Evolutionary conservation across 2,329 filamentous ascomycete species (phyloP).

Genomic region (Calycina herbarum): DNA sequence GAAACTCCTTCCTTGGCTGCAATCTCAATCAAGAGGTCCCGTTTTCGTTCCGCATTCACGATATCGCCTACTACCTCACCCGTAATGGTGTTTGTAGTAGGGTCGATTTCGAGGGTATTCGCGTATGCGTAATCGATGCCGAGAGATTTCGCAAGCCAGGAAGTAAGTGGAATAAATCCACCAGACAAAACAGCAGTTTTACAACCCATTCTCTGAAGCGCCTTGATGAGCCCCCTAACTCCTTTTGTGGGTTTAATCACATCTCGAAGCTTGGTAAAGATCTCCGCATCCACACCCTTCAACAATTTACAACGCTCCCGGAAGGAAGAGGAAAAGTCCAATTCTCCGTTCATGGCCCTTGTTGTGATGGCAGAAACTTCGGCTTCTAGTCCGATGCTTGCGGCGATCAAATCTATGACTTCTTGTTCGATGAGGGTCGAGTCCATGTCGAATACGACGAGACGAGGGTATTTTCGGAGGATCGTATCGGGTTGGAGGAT

Average conservation of each 20-base stretch:
- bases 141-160: slow-evolving; percentile 78
- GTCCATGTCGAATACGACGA: slow-evolving; percentile 99
- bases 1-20: slow-evolving; percentile 65
- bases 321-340: slow-evolving; percentile 86
- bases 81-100: slow-evolving; percentile 57
- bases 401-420: slow-evolving; percentile 93
- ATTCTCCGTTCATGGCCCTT: slow-evolving; percentile 92
- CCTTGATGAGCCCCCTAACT: slow-evolving; percentile 70
- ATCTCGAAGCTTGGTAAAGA: slow-evolving; percentile 76
- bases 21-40: slow-evolving; percentile 69
- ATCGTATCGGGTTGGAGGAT: slow-evolving; percentile 72
- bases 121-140: slow-evolving; percentile 87
- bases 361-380: slow-evolving; percentile 87
- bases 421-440: slow-evolving; percentile 96
- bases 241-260: slow-evolving; percentile 81
- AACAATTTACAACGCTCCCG: slow-evolving; percentile 78
- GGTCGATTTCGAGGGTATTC: slow-evolving; percentile 74
- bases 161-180: slow-evolving; percentile 85
- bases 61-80: slow-evolving; percentile 72
- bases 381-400: slow-evolving; percentile 77
- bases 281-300: slow-evolving; percentile 72
- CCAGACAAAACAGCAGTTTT: slow-evolving; percentile 90
- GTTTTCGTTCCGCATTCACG: slow-evolving; percentile 75
- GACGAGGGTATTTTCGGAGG: slow-evolving; percentile 75
- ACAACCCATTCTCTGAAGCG: slow-evolving; percentile 75